phyloP scores from a whole-genome alignment of 805 yeast genomes.

The Wickerhamiella occidentalis region DNA sequence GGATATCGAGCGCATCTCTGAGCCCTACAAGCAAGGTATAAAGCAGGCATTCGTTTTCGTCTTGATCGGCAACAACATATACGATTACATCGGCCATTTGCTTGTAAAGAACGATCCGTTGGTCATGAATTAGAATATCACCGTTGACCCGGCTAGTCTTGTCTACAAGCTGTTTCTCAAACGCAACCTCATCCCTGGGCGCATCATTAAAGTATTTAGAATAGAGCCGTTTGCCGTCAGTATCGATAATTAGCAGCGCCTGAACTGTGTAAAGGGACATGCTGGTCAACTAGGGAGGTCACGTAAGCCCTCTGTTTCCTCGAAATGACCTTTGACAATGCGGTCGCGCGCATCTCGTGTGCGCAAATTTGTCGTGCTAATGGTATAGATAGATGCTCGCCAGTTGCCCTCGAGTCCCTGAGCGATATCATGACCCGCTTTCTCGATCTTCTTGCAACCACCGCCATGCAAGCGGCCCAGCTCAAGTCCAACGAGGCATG shows the following conservation, averaged over 20 bases:
- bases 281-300: not conserved
- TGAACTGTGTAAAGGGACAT: conserved; percentile 64
- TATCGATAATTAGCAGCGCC: conserved; percentile 70
- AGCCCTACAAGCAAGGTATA: conserved; percentile 67
- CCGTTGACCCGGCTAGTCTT: conserved; percentile 74
- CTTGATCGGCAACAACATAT: conserved; percentile 57
- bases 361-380: conserved; percentile 55
- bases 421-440: conserved; percentile 65
- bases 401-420: conserved; percentile 57
- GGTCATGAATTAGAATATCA: conserved; percentile 70
- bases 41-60: conserved; percentile 76
- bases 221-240: conserved; percentile 64
- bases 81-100: conserved; percentile 66
- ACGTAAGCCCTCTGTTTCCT: not conserved
- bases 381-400: conserved; percentile 73
- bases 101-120: conserved; percentile 67
- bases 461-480: conserved; percentile 40
- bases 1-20: conserved; percentile 66
- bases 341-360: conserved; percentile 38
- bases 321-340: conserved; percentile 30
- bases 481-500: conserved; percentile 37
- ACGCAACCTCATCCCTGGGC: conserved; percentile 55
- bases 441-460: conserved; percentile 41
- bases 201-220: conserved; percentile 63
- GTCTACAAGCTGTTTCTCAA: conserved; percentile 57